Evolutionary conservation across 2,329 filamentous ascomycete genomes (phyloP).

Genomic region (Neurospora sp.): DNA sequence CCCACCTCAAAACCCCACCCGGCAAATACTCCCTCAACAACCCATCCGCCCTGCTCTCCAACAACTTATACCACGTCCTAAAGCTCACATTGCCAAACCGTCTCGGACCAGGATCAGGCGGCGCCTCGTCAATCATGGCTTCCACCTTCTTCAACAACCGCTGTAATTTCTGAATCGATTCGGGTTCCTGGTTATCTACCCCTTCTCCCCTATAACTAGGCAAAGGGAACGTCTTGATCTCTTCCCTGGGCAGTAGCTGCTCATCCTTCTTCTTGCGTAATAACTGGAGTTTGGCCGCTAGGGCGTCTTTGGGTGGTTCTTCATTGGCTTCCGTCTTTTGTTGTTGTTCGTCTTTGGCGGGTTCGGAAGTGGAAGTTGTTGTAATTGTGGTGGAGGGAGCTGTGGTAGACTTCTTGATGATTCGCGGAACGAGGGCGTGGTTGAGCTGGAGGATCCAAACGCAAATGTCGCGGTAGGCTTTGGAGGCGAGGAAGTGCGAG

Average conservation of each 20-base stretch:
- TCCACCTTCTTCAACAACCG: slow-evolving; percentile 56
- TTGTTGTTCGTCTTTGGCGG: not conserved
- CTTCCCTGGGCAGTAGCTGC: not conserved
- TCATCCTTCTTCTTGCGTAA: not conserved
- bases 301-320: not conserved
- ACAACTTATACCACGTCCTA: slow-evolving; percentile 66
- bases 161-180: slow-evolving; percentile 55
- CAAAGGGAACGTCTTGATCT: not conserved
- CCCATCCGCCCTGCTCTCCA: slow-evolving; percentile 48
- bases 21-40: slow-evolving; percentile 51
- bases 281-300: not conserved
- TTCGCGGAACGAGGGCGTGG: slow-evolving; percentile 68
- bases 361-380: not conserved
- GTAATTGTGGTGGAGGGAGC: not conserved
- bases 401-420: slow-evolving; percentile 22
- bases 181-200: slow-evolving; percentile 27
- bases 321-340: not conserved
- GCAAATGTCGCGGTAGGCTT: slow-evolving; percentile 80
- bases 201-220: not conserved
- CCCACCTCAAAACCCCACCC: slow-evolving; percentile 20
- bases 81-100: slow-evolving; percentile 92
- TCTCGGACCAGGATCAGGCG: slow-evolving; percentile 75
- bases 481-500: slow-evolving; percentile 64
- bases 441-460: slow-evolving; percentile 86
- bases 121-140: slow-evolving; percentile 63